Evolutionary conservation across 768 basidiomycete genomes (phyloP), one percentile per base, ranked within the genome.

Genomic region (Lactarius trivialis): DNA sequence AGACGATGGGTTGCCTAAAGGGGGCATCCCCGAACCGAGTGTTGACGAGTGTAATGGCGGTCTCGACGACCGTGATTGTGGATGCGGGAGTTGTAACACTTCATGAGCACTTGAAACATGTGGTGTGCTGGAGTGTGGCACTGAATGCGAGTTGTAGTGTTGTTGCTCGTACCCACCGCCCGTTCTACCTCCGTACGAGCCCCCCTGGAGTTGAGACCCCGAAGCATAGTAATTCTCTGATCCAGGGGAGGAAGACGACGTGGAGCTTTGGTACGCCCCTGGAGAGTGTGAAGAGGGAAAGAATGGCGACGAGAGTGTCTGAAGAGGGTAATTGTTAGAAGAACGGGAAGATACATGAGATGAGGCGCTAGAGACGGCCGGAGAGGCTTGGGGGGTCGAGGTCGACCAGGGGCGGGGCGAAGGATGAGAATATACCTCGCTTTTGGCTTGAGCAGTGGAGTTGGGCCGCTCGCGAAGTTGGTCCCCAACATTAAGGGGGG

Each of bases 331-430:
- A 37, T 24, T 26, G 59, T 55, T 54, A 60, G 64, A 65, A 54
- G 51, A 63, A 32, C 26, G 52, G 33, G 58, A 63, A 43, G 58
- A 63, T 36, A 60, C 34, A 30, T 55, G 61, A 15, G 56, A 56
- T 19, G 63, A 66, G 26, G 65, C 55, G 26, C 55, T 63, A n/a
- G 61, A 56, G 55, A 55, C 45, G 21, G 54, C 56, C 30, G 60
- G 57, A 26, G 63, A 60, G 9, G 60, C 32, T 52, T 52, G 57
- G 56, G 60, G 56, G 37, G 64, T 56, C 33, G 57, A 30, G 14
- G 54, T 66, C n/a, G 66, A 67, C 61, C 67, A 65, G 30, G 65
- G 48, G 45, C 55, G 61, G n/a, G 60, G 58, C 37, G 55, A 66
- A 56, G 54, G 56, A 58, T 56, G 32, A 36, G 66, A 61, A 58